Percentiles rank a stretch among this genome's conserved stretches.
phyloP scores from a whole-genome alignment of 495 filamentous ascomycete genomes.

The Aspergillus saccharolyticus region DNA sequence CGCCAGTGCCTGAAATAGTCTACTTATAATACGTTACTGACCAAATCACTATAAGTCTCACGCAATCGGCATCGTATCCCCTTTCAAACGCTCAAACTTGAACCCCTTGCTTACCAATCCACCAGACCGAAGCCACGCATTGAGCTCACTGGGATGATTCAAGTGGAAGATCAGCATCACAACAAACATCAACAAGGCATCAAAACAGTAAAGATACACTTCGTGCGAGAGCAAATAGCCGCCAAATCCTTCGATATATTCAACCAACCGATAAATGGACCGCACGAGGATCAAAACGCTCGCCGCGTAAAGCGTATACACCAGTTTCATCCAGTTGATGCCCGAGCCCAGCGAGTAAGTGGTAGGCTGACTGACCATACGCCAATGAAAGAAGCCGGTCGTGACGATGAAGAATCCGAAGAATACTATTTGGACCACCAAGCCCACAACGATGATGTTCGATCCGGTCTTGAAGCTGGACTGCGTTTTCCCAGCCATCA shows the following conservation, averaged over 20 bases:
- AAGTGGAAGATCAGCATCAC: constrained; percentile 49
- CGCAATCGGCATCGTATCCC: not conserved
- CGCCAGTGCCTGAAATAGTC: too few species aligned
- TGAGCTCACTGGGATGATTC: constrained; percentile 17
- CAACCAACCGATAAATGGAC: constrained; percentile 56
- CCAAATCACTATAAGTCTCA: not conserved
- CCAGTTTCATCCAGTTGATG: constrained; percentile 24
- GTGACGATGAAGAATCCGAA: constrained; percentile 35
- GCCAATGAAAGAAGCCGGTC: constrained; percentile 30
- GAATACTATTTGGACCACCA: constrained; percentile 35
- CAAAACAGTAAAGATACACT: constrained; percentile 60
- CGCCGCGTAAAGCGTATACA: constrained; percentile 47
- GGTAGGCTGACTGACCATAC: constrained; percentile 23
- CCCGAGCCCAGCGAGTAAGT: constrained; percentile 13
- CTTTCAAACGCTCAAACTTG: not conserved
- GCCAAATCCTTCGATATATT: constrained; percentile 54
- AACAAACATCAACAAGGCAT: constrained; percentile 52
- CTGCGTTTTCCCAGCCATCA: constrained; percentile 12
- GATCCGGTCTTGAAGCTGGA: constrained; percentile 23
- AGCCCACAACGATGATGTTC: constrained; percentile 36
- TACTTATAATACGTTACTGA: too few species aligned
- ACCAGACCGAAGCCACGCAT: not conserved
- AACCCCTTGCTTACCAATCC: not conserved
- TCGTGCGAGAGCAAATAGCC: constrained; percentile 51
- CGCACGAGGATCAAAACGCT: constrained; percentile 56